phyloP scores from a whole-genome alignment of 169 alveolate genomes.

The Plasmodium falciparum region DNA sequence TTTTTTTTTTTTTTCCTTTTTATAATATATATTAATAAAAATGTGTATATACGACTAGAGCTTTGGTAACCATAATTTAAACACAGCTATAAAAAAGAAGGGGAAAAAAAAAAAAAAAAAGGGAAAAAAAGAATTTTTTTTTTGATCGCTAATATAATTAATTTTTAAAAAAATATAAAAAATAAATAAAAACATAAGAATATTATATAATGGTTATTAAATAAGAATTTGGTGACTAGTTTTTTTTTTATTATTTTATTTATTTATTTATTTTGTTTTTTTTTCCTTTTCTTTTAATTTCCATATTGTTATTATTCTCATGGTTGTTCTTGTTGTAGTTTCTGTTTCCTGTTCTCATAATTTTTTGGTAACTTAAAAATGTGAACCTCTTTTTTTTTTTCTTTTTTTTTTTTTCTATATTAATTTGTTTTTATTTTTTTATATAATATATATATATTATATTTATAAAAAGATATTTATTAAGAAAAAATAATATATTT shows the following conservation, averaged over 20 bases:
- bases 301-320: too few relatives aligned
- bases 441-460: too few relatives aligned
- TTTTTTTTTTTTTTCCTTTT: too few relatives aligned
- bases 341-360: conserved; percentile 15
- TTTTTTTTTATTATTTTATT: too few relatives aligned
- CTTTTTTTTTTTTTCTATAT: conserved; percentile 11
- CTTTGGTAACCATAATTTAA: not conserved
- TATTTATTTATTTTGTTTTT: not conserved
- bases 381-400: conserved; percentile 11
- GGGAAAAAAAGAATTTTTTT: too few relatives aligned
- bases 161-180: not conserved
- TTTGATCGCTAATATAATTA: not conserved
- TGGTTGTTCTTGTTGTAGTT: conserved; percentile 4
- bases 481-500: too few relatives aligned
- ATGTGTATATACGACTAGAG: too few relatives aligned
- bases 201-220: not conserved
- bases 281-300: not conserved
- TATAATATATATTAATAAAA: too few relatives aligned
- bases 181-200: not conserved
- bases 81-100: not conserved
- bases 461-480: too few relatives aligned
- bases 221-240: not conserved
- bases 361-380: conserved; percentile 8
- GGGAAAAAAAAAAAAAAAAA: not conserved
- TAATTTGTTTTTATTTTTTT: too few relatives aligned